Conservation (phyloP, 306 rosid genomes). For the Vigna trinervia region DNA sequence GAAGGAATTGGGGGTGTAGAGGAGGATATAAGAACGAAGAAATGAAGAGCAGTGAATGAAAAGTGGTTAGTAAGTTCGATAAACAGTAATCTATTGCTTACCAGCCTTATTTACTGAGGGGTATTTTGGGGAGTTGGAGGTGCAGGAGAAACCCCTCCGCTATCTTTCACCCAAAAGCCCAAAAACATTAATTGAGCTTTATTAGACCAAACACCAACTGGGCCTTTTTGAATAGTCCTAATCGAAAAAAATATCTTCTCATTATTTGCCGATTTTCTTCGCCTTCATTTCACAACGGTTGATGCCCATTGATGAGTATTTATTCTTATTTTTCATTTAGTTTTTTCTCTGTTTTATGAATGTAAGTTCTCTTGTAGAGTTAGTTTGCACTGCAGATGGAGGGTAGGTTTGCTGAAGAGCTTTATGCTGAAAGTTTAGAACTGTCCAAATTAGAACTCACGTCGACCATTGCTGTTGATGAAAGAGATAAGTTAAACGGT, state of each 20-base stretch:
- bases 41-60: too few species aligned
- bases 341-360: background rate
- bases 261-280: too few species aligned
- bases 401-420: conserved; percentile 69
- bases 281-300: too few species aligned
- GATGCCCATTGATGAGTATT: too few species aligned
- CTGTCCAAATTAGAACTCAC: conserved; percentile 55
- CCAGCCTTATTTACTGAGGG: too few species aligned
- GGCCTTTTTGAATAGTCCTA: background rate
- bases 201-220: background rate
- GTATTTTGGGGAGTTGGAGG: too few species aligned
- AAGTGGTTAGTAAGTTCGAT: too few species aligned
- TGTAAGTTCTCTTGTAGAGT: background rate
- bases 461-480: conserved; percentile 31
- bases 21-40: too few species aligned
- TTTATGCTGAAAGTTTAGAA: conserved; percentile 70
- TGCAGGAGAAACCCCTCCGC: too few species aligned
- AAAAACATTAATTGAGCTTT: background rate
- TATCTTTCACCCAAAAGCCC: background rate
- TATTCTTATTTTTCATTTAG: background rate
- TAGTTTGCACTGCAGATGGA: conserved; percentile 62
- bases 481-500: conserved; percentile 50
- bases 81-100: too few species aligned
- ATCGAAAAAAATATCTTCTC: too few species aligned
- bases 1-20: too few species aligned